Evolutionary conservation across 179 eudicot species (phyloP).

Genomic region (Beta lomatogona): DNA sequence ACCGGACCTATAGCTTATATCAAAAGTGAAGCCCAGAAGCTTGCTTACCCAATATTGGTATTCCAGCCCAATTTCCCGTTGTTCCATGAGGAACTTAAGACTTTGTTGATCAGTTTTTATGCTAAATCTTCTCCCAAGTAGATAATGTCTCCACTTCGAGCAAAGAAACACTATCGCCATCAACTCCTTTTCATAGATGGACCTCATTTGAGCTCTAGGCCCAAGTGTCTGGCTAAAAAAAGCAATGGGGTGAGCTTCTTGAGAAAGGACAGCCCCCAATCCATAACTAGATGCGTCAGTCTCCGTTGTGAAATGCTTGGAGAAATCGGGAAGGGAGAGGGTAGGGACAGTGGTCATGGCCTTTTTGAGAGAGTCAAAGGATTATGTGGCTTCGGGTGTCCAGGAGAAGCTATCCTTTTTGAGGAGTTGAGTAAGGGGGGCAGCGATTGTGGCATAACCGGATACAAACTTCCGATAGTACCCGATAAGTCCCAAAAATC

Average conservation of each 20-base stretch:
- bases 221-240: too few species aligned
- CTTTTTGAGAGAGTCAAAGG: background rate
- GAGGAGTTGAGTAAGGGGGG: slow-evolving; percentile 1
- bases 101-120: too few species aligned
- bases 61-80: too few species aligned
- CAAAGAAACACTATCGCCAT: too few species aligned
- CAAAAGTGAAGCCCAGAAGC: too few species aligned
- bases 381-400: background rate
- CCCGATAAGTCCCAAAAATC: slow-evolving; percentile 19
- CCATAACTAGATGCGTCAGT: slow-evolving; percentile 9
- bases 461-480: slow-evolving; percentile 7
- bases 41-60: too few species aligned
- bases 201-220: too few species aligned
- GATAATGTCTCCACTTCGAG: too few species aligned
- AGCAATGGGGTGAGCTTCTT: background rate
- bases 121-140: too few species aligned
- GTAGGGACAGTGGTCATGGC: background rate
- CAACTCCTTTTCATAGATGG: too few species aligned
- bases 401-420: background rate
- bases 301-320: background rate
- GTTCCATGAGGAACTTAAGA: too few species aligned
- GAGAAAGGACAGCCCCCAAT: slow-evolving; percentile 11
- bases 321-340: slow-evolving; percentile 11
- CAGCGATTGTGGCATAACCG: background rate
- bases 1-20: too few species aligned